Conservation (phyloP, 2,329 filamentous ascomycete species). For the Xylaria sp. region DNA sequence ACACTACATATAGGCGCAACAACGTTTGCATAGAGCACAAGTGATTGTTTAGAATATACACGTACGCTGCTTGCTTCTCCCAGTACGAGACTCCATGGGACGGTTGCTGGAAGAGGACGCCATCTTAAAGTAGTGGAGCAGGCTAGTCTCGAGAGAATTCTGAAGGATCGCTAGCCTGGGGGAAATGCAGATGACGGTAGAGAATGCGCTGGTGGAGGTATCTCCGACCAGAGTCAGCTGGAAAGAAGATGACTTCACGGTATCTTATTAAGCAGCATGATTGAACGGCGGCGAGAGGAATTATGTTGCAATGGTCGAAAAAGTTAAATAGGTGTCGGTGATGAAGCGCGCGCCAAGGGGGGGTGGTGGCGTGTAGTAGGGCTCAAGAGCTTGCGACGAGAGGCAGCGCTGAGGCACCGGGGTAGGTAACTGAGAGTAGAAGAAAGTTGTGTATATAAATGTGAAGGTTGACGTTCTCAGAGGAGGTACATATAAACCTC, state of each 20-base stretch:
- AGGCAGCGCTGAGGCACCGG: constrained; percentile 22
- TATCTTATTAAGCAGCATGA: constrained; percentile 51
- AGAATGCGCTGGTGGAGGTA: constrained; percentile 29
- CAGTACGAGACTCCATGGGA: constrained; percentile 78
- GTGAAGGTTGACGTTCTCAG: constrained; percentile 24
- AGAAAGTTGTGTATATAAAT: constrained; percentile 24
- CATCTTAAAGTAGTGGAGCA: constrained; percentile 44
- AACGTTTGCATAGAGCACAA: constrained; percentile 22
- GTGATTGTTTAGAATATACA: constrained; percentile 47
- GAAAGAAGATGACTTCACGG: constrained; percentile 48
- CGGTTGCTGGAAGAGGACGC: constrained; percentile 55
- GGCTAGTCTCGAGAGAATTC: constrained; percentile 31
- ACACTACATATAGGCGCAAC: constrained; percentile 35
- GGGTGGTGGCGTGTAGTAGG: constrained; percentile 17
- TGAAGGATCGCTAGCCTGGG: constrained; percentile 10
- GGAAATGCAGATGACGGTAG: constrained; percentile 20
- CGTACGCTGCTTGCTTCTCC: constrained; percentile 84
- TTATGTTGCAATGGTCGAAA: constrained; percentile 21
- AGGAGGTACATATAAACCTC: constrained; percentile 33
- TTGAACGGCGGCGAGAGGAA: constrained; percentile 35
- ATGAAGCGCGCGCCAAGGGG: constrained; percentile 19
- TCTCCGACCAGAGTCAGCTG: constrained; percentile 50
- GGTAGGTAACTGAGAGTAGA: constrained; percentile 23
- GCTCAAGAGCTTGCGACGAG: constrained; percentile 25
- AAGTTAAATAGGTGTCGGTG: constrained; percentile 11